Percentiles rank a stretch among this genome's conserved stretches.
These are phyloP conservation scores for Solanum virginianum DNA, from an alignment of 257 asterid species.

Conservation along the genomic window DNA sequence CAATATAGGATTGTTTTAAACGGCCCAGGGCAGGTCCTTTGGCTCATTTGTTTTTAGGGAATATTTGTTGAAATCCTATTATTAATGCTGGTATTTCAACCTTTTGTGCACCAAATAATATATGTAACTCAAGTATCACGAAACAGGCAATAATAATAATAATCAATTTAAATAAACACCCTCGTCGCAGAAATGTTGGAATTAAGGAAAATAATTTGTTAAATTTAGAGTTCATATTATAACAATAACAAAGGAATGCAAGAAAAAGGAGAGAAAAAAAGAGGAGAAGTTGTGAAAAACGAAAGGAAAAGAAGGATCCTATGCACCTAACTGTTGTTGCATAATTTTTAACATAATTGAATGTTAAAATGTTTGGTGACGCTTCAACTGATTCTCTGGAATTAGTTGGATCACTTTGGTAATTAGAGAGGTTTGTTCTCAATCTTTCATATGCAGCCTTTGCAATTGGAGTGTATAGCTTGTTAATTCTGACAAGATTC, in stretches of 20 bases:
- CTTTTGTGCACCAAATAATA: background rate
- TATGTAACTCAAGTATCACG: background rate
- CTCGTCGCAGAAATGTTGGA: background rate
- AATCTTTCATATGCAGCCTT: background rate
- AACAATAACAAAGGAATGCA: background rate
- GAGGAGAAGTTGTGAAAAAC: too few relatives aligned
- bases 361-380: background rate
- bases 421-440: background rate
- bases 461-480: background rate
- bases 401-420: background rate
- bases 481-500: too few relatives aligned
- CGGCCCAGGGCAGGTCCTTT: background rate
- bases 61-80: background rate
- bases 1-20: background rate
- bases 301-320: background rate
- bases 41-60: too few relatives aligned
- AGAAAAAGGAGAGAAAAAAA: background rate
- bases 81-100: background rate
- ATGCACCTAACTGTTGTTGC: background rate
- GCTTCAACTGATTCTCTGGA: background rate
- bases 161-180: background rate
- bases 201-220: background rate
- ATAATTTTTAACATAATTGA: background rate
- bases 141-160: background rate
- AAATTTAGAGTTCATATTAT: background rate